Conservation (phyloP, 1,139 yeast species). For the Hyphopichia buzzinii region DNA sequence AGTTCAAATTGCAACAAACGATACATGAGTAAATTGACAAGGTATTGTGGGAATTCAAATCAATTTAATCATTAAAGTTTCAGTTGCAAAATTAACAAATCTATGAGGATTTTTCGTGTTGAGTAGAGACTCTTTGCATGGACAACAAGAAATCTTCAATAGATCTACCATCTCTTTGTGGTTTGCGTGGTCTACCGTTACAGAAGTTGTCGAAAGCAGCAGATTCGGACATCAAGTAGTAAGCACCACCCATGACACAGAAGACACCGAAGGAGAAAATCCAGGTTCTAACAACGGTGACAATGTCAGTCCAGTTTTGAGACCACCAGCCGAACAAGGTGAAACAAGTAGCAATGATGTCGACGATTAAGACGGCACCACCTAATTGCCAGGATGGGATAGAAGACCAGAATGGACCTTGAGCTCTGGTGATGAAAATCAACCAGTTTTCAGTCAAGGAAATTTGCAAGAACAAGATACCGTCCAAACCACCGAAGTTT, state of each 20-base stretch:
- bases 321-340: slow-evolving; percentile 97
- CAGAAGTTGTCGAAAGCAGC: slow-evolving; percentile 87
- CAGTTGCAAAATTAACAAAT: slow-evolving; percentile 7
- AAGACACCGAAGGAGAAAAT: slow-evolving; percentile 94
- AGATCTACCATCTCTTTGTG: slow-evolving; percentile 68
- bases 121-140: slow-evolving; percentile 98
- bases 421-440: slow-evolving; percentile 92
- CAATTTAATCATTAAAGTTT: too few species aligned
- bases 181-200: slow-evolving; percentile 83
- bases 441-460: slow-evolving; percentile 95
- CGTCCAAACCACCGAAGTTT: slow-evolving; percentile 91
- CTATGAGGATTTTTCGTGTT: slow-evolving; percentile 76
- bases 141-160: slow-evolving; percentile 94
- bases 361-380: slow-evolving; percentile 89
- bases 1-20: slow-evolving; percentile 5
- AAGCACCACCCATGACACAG: slow-evolving; percentile 96
- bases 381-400: slow-evolving; percentile 92
- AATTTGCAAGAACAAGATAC: slow-evolving; percentile 88
- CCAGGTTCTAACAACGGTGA: slow-evolving; percentile 91
- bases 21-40: slow-evolving; percentile 5
- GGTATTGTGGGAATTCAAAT: too few species aligned
- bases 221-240: slow-evolving; percentile 88
- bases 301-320: slow-evolving; percentile 95
- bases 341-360: slow-evolving; percentile 87
- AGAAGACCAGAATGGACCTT: slow-evolving; percentile 94